Conservation (phyloP, 306 rosid species). For the Lagenaria siceraria region DNA sequence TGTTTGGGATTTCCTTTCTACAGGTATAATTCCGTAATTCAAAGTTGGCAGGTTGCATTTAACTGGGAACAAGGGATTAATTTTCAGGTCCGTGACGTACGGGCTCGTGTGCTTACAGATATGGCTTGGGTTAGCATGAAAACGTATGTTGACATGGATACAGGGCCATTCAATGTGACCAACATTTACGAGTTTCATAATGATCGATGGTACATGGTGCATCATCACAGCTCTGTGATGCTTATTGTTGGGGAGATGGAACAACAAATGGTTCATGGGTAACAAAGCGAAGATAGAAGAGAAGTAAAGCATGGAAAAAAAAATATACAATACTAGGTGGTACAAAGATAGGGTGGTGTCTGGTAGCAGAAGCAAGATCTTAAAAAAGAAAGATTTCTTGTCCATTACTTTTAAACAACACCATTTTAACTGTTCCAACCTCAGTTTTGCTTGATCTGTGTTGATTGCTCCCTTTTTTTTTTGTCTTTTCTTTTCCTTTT, state of each 20-base stretch:
- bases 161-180: slow-evolving; percentile 73
- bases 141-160: slow-evolving; percentile 60
- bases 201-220: slow-evolving; percentile 91
- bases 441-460: slow-evolving; percentile 39
- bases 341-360: slow-evolving; percentile 33
- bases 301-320: slow-evolving; percentile 23
- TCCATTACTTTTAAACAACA: slow-evolving; percentile 15
- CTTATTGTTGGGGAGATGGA: slow-evolving; percentile 43
- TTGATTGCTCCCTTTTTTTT: neutral
- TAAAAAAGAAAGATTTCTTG: slow-evolving; percentile 18
- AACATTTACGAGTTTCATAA: slow-evolving; percentile 66
- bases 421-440: slow-evolving; percentile 32
- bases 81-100: slow-evolving; percentile 80
- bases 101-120: slow-evolving; percentile 71
- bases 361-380: slow-evolving; percentile 39
- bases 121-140: slow-evolving; percentile 98
- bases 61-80: slow-evolving; percentile 83
- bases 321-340: slow-evolving; percentile 46
- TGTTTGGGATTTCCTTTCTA: slow-evolving; percentile 6
- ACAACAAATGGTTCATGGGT: slow-evolving; percentile 56
- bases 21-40: slow-evolving; percentile 74
- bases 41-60: slow-evolving; percentile 80
- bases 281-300: slow-evolving; percentile 13
- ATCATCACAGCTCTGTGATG: slow-evolving; percentile 90
- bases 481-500: neutral